Evolutionary conservation across 2,329 filamentous ascomycete species (phyloP).

Genomic region (Paracamarosporium sp.): DNA sequence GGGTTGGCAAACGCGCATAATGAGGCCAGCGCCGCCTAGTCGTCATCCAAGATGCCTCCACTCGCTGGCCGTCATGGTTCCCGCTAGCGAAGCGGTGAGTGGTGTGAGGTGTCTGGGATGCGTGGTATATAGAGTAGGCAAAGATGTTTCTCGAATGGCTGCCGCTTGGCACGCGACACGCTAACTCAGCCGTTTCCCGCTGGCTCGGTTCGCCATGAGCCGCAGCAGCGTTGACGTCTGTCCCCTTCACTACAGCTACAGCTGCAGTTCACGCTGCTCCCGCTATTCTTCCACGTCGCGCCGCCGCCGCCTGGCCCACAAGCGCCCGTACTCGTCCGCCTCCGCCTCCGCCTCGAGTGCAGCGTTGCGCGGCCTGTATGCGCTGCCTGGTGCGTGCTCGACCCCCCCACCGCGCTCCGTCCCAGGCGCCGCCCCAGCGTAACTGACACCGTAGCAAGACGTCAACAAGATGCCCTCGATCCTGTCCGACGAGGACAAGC

Average conservation of each 20-base stretch:
- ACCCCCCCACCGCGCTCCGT: not conserved
- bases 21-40: not conserved
- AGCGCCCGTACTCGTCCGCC: not conserved
- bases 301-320: not conserved
- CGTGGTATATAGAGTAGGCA: not conserved
- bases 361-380: conserved; percentile 7
- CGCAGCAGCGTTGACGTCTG: conserved; percentile 6
- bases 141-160: not conserved
- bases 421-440: not conserved
- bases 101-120: not conserved
- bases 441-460: conserved; percentile 11
- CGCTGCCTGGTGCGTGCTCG: conserved; percentile 3
- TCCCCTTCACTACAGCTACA: not conserved
- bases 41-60: not conserved
- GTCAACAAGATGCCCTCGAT: conserved; percentile 63
- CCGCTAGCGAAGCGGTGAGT: not conserved
- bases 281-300: not conserved
- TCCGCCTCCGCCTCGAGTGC: not conserved
- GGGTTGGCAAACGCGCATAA: not conserved
- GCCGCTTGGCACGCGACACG: not conserved
- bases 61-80: not conserved
- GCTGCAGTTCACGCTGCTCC: not conserved
- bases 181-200: conserved; percentile 4
- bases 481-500: conserved; percentile 91
- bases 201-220: conserved; percentile 8